Base-by-base conservation (phyloP, 2,329 filamentous ascomycete genomes). In the Colletotrichum sp. region DNA sequence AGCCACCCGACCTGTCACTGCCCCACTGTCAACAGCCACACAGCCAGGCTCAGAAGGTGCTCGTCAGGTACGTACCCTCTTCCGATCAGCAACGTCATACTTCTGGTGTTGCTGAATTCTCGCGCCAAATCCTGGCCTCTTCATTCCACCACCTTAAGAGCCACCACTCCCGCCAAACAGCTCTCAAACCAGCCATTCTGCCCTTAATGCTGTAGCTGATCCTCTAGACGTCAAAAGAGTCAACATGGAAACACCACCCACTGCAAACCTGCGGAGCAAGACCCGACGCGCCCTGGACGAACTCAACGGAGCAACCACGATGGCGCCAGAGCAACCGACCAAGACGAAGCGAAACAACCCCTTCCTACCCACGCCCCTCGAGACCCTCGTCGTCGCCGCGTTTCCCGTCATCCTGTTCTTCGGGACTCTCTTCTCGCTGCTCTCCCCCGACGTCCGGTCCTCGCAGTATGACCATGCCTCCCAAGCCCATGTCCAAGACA, bases 341-440 rank as follows among this genome's bases (percentile, higher is more conserved):
- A 76, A 81, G 67, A 80, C 81, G 28, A 81, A 79, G 55, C 88
- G 88, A 77, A 87, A 84, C 80, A 85, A 87, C 57, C 93, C 94
- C 4, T 92, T 91, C 84, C 88, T 95, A 4, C 95, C 94, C 6
- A 95, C 94, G 3, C 88, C 90, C 10, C 88, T 93, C 81, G 95
- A 98, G 82, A 85, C 89, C 28, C 80, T 91, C 72, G 87, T 93
- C 26, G 90, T 98, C 34, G 84, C 87, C 4, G 79, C 95, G 76
- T 99, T 98, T 86, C 96, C 96, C 6, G 80, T 87, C 30, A 93
- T 96, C 8, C 92, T 99, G 74, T 78, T 95, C 71, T 90, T 98
- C 79, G 97, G 97, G 79, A 94, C 95, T 32, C 81, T 98, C 79
- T 98, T 95, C 89, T 93, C 94, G 62, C 86, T 92, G 44, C 86